Percentiles rank a stretch among this genome's conserved stretches.
Evolutionary conservation across 768 basidiomycete species (phyloP).

Genomic region (Amanita brunnescens): DNA sequence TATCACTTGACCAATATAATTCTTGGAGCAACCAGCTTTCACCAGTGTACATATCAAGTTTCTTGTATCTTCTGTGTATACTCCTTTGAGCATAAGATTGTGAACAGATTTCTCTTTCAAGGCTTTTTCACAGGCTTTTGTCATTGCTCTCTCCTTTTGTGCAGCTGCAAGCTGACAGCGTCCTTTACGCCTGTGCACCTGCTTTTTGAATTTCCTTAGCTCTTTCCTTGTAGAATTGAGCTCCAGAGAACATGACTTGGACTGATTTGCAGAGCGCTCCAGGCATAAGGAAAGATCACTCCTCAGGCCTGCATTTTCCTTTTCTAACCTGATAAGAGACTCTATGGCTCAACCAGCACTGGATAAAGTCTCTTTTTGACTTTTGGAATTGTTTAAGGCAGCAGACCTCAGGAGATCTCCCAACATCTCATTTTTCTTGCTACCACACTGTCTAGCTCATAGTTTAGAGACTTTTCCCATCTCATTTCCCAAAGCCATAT

Average conservation of each 20-base stretch:
- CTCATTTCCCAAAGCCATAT: neutral
- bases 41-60: constrained; percentile 12
- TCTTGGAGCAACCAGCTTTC: constrained; percentile 11
- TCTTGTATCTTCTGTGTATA: constrained; percentile 14
- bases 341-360: neutral
- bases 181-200: neutral
- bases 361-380: neutral
- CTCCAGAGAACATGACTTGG: neutral
- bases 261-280: neutral
- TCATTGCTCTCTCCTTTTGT: neutral
- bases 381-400: neutral
- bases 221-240: neutral
- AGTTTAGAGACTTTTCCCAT: neutral
- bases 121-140: constrained; percentile 4
- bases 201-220: neutral
- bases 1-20: constrained; percentile 14
- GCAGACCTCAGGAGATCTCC: neutral
- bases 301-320: neutral
- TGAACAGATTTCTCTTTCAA: constrained; percentile 7
- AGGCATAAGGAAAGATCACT: constrained; percentile 2
- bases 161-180: neutral
- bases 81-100: constrained; percentile 13
- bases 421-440: neutral
- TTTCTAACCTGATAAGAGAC: neutral
- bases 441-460: neutral